phyloP scores from a whole-genome alignment of 176 grass and related monocot species.

The Carex kokanica region DNA sequence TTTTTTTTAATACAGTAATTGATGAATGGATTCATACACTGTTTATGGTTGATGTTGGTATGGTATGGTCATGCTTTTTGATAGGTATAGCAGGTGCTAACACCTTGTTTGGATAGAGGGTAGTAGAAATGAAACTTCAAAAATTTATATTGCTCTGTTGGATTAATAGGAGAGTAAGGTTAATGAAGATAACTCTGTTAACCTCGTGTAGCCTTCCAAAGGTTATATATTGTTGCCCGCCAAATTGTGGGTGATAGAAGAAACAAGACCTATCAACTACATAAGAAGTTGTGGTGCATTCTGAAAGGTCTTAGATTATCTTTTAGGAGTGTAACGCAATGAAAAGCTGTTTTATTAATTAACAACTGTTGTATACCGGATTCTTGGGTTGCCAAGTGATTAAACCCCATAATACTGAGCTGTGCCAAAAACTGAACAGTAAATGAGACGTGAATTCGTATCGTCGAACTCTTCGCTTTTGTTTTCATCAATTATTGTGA shows the following conservation, averaged over 20 bases:
- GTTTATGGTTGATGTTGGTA: background rate
- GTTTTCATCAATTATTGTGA: background rate
- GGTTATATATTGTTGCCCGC: background rate
- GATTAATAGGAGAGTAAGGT: background rate
- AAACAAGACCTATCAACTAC: background rate
- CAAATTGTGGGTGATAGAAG: background rate
- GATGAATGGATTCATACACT: background rate
- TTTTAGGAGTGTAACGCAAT: background rate
- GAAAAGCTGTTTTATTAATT: background rate
- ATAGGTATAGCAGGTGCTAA: background rate
- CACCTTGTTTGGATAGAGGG: background rate
- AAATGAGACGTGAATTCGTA: background rate
- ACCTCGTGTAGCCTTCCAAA: background rate
- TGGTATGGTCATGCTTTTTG: background rate
- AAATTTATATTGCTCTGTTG: background rate
- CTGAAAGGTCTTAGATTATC: background rate
- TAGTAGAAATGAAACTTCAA: background rate
- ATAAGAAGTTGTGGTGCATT: background rate
- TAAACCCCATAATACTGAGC: background rate
- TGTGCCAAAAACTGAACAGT: background rate
- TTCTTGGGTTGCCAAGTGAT: background rate
- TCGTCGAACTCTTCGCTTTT: background rate
- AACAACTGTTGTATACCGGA: background rate
- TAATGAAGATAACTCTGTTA: background rate
- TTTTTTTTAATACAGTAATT: conserved; percentile 3